phyloP scores from a whole-genome alignment of 2,329 filamentous ascomycete genomes.

The Talaromyces sp. region DNA sequence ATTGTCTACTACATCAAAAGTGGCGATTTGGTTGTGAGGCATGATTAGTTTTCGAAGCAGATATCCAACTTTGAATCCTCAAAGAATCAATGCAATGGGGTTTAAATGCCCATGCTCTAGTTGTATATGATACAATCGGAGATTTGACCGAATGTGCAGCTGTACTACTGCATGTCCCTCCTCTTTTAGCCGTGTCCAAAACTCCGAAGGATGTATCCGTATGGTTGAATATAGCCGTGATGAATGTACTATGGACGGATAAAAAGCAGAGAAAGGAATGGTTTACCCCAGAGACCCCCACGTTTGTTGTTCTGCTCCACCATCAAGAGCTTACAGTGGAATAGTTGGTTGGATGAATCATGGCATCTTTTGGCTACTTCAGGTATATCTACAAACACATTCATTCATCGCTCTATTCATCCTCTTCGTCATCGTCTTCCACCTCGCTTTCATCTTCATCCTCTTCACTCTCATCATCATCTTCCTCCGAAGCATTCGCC shows the following conservation, averaged over 20 bases:
- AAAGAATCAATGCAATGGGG: too few relatives aligned
- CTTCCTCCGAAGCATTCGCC: constrained; percentile 70
- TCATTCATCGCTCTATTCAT: constrained; percentile 7
- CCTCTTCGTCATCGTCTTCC: constrained; percentile 39
- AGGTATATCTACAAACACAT: background rate
- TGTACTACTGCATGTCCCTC: background rate
- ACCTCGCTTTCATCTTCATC: constrained; percentile 32
- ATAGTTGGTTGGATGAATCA: background rate
- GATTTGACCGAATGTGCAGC: background rate
- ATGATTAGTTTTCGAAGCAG: background rate
- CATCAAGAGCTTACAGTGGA: background rate
- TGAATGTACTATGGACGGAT: background rate
- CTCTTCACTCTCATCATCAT: constrained; percentile 62
- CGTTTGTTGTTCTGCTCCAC: background rate
- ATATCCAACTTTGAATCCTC: background rate
- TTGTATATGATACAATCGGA: background rate
- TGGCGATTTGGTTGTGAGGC: background rate
- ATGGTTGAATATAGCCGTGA: background rate
- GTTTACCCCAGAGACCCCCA: background rate
- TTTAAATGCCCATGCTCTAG: too few relatives aligned
- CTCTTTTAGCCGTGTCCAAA: background rate
- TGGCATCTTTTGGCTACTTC: background rate
- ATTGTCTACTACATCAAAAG: background rate
- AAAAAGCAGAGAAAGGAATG: background rate
- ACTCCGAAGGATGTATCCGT: background rate